A percentile compares a stretch with the other conserved stretches of the same genome.
These are phyloP conservation scores for Pleomassaria siparia DNA, from an alignment of 2,329 filamentous ascomycete species.

Conservation along the genomic window DNA sequence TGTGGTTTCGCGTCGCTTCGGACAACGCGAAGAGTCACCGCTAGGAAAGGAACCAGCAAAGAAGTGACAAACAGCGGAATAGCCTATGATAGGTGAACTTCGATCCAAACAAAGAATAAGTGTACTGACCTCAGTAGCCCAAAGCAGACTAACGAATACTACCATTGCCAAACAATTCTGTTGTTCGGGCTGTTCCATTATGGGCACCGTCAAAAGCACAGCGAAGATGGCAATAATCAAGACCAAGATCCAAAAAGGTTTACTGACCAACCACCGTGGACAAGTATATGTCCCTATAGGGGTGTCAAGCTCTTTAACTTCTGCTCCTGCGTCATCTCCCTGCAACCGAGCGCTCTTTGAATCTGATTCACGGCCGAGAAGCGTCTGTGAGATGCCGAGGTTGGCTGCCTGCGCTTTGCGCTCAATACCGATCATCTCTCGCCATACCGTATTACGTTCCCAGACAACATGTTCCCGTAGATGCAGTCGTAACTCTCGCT, in stretches of 20 bases:
- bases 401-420: slow-evolving; percentile 92
- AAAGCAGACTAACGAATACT: slow-evolving; percentile 88
- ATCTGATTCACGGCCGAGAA: slow-evolving; percentile 75
- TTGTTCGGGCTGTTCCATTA: slow-evolving; percentile 85
- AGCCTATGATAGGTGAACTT: slow-evolving; percentile 57
- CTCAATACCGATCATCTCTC: slow-evolving; percentile 98
- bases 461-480: slow-evolving; percentile 96
- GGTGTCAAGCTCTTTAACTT: slow-evolving; percentile 71
- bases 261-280: slow-evolving; percentile 81
- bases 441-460: slow-evolving; percentile 98
- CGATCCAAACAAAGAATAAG: background rate
- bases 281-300: slow-evolving; percentile 76
- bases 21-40: slow-evolving; percentile 82
- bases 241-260: slow-evolving; percentile 76
- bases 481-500: slow-evolving; percentile 84
- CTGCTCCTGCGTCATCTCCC: slow-evolving; percentile 73
- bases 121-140: slow-evolving; percentile 80
- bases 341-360: slow-evolving; percentile 71
- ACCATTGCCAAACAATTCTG: slow-evolving; percentile 95
- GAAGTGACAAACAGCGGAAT: slow-evolving; percentile 98
- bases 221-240: slow-evolving; percentile 72
- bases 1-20: slow-evolving; percentile 72
- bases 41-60: slow-evolving; percentile 88
- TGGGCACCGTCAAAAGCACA: slow-evolving; percentile 71
- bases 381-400: slow-evolving; percentile 73